Conservation (phyloP, 2,329 filamentous ascomycete species). For the Septoria petroselini region DNA sequence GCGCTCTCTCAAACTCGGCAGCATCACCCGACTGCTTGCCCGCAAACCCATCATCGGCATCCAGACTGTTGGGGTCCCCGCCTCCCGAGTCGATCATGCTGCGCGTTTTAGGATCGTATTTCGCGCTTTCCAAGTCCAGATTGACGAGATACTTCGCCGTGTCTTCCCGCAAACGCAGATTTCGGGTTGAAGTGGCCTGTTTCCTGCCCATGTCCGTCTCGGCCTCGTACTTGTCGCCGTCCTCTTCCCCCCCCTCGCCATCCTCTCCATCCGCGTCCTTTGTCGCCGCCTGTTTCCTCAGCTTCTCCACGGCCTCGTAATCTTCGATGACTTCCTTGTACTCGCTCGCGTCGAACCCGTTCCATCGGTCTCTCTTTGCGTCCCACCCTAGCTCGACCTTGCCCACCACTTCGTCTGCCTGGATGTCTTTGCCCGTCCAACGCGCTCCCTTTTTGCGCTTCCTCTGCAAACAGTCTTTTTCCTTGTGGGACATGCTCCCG, state of each 20-base stretch:
- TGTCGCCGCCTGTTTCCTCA: slow-evolving; percentile 51
- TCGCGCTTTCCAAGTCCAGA: slow-evolving; percentile 90
- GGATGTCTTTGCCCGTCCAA: slow-evolving; percentile 89
- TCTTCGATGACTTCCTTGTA: slow-evolving; percentile 85
- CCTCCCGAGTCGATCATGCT: slow-evolving; percentile 69
- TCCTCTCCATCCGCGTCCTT: slow-evolving; percentile 45
- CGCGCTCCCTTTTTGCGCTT: slow-evolving; percentile 86
- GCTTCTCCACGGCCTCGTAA: slow-evolving; percentile 78
- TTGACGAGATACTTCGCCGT: slow-evolving; percentile 96
- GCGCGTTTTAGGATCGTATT: slow-evolving; percentile 95
- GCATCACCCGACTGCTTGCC: slow-evolving; percentile 78
- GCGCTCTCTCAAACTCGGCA: slow-evolving; percentile 84
- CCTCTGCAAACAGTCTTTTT: slow-evolving; percentile 85
- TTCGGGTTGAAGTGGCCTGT: slow-evolving; percentile 84
- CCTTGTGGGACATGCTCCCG: slow-evolving; percentile 93
- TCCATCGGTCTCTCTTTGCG: slow-evolving; percentile 96
- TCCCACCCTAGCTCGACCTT: slow-evolving; percentile 90
- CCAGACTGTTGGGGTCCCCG: slow-evolving; percentile 74
- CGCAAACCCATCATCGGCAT: slow-evolving; percentile 91
- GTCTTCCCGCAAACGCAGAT: slow-evolving; percentile 89
- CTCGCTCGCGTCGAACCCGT: slow-evolving; percentile 89
- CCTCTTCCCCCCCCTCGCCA: slow-evolving; percentile 50
- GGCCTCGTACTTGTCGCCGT: slow-evolving; percentile 73
- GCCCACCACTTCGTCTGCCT: slow-evolving; percentile 84
- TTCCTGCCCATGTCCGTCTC: slow-evolving; percentile 96